Conservation (phyloP, 371 early-diverging fungal species). For the Lichtheimia ramosa region DNA sequence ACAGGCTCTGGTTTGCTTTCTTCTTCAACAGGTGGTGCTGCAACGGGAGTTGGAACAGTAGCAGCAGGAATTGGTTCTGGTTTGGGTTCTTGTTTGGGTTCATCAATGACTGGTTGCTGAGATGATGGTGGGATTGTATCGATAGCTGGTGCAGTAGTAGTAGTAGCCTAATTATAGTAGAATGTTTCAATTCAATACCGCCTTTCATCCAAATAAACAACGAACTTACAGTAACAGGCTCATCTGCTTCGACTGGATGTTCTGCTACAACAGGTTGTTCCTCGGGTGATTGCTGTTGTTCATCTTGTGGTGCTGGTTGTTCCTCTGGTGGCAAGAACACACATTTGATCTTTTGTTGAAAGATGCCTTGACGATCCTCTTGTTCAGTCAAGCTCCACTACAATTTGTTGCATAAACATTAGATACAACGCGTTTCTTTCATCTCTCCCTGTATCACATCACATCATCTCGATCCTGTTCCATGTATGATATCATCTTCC, state of each 20-base stretch:
- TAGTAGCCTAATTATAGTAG: background rate
- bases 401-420: background rate
- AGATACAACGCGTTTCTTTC: background rate
- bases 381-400: constrained; percentile 64
- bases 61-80: constrained; percentile 3
- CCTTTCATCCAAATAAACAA: background rate
- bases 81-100: background rate
- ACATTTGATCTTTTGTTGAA: constrained; percentile 68
- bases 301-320: background rate
- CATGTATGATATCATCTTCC: background rate
- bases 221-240: background rate
- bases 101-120: background rate
- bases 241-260: background rate
- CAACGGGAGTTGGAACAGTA: constrained; percentile 8
- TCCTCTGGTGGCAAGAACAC: constrained; percentile 45
- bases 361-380: constrained; percentile 48
- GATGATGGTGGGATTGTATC: background rate
- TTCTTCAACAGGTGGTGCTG: constrained; percentile 3
- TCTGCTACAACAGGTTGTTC: background rate
- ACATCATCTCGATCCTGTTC: background rate
- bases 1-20: constrained; percentile 10
- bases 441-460: background rate
- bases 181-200: background rate
- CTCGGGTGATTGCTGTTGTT: background rate
- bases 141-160: constrained; percentile 2